Conservation (phyloP, 257 asterid genomes). For the Pogostemon cablin region DNA sequence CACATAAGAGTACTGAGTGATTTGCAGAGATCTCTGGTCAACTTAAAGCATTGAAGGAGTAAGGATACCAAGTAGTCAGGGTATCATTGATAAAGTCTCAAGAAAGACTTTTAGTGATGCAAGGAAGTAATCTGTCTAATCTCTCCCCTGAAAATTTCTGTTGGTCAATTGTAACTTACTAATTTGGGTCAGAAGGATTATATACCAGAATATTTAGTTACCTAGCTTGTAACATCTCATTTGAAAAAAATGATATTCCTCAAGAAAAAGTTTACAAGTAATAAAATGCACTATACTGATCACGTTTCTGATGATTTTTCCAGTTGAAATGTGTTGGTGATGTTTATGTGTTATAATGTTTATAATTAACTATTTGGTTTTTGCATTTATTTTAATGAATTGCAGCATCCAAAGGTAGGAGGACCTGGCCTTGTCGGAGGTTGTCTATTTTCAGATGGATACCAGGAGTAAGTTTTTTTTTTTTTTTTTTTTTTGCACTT, state of each 20-base stretch:
- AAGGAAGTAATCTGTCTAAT: not conserved
- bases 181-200: not conserved
- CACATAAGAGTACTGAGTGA: too few relatives aligned
- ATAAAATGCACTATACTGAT: not conserved
- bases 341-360: slow-evolving; percentile 18
- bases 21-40: too few relatives aligned
- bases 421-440: slow-evolving; percentile 93
- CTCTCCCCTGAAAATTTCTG: not conserved
- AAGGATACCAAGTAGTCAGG: too few relatives aligned
- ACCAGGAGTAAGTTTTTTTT: slow-evolving; percentile 68
- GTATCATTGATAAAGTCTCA: too few relatives aligned
- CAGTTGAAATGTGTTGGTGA: slow-evolving; percentile 3
- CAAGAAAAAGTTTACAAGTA: not conserved
- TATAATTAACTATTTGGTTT: slow-evolving; percentile 23
- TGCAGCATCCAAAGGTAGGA: slow-evolving; percentile 90
- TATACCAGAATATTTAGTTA: not conserved
- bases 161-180: not conserved
- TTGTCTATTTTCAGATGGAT: slow-evolving; percentile 71
- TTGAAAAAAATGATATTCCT: not conserved
- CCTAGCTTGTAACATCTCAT: not conserved
- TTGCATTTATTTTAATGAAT: slow-evolving; percentile 27
- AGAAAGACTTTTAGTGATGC: too few relatives aligned
- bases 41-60: too few relatives aligned
- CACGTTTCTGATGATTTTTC: not conserved
- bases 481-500: not conserved